Conservation (phyloP, 2,329 filamentous ascomycete species). For the Cryphonectria japonica region DNA sequence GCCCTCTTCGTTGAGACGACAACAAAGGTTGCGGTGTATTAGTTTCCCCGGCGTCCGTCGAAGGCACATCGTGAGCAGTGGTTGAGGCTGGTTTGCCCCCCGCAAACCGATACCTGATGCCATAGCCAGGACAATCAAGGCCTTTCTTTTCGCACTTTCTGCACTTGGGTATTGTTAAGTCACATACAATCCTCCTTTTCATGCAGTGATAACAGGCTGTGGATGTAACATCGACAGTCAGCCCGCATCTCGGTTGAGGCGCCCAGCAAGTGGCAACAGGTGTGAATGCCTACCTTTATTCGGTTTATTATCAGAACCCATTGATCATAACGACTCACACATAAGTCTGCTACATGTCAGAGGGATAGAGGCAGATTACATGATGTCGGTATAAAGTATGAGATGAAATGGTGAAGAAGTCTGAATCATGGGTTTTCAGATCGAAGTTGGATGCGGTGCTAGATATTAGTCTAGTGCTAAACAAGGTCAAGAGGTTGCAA, state of each 20-base stretch:
- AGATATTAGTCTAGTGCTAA: too few species aligned
- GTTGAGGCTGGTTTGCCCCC: slow-evolving; percentile 11
- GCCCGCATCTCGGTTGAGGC: not conserved
- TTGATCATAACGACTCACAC: not conserved
- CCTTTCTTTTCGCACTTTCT: slow-evolving; percentile 27
- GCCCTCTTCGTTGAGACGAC: not conserved
- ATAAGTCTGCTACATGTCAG: not conserved
- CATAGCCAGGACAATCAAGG: slow-evolving; percentile 28
- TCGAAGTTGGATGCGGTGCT: too few species aligned
- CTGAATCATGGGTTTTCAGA: not conserved
- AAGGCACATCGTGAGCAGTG: slow-evolving; percentile 2
- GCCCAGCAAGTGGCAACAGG: not conserved
- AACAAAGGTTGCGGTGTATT: not conserved
- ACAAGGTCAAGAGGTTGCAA: too few species aligned
- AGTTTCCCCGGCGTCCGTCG: not conserved
- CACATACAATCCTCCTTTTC: slow-evolving; percentile 29
- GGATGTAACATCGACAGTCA: slow-evolving; percentile 5
- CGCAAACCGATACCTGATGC: slow-evolving; percentile 27
- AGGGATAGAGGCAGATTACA: not conserved
- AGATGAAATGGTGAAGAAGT: not conserved
- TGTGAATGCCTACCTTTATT: slow-evolving; percentile 22
- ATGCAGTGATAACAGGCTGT: slow-evolving; percentile 28
- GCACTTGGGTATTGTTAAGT: slow-evolving; percentile 25
- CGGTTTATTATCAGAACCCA: slow-evolving; percentile 23
- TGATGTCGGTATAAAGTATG: not conserved